Evolutionary conservation across 768 basidiomycete species (phyloP), one percentile per base, ranked within the genome.

Genomic region (Hemileccinum impolitum): DNA sequence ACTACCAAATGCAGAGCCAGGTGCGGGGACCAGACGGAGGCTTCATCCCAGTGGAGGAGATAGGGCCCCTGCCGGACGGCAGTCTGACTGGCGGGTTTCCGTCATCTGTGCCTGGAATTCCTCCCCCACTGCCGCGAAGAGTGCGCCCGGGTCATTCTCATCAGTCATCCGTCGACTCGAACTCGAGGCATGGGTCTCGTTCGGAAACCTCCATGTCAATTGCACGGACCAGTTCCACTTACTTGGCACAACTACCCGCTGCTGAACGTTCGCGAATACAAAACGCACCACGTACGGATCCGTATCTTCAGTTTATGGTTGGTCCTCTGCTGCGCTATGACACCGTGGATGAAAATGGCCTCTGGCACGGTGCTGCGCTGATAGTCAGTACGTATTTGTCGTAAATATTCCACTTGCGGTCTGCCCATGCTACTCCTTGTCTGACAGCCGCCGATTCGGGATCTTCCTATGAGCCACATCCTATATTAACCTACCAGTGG

Each of bases 281-380:
- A 32, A 73, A 74, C 43, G 72, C 79, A 6, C 79, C 79, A 17
- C 74, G 81, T 36, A 94, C 90, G 87, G 70, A 84, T 18, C 93
- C 93, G 9, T 79, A 87, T 67, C 75, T 96, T 23, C 85, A 88
- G 65, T 80, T 94, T 60, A 94, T 95, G 91, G 90, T 88, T 48
- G 93, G 94, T 0, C 93, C 93, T 18, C 72, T 97, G 15, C 70
- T 97, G 52, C 83, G 88, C 36, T 97, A 92, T 61, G 94, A 97
- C 62, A 98, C 93, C 0, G 79, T 90, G 21, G 85, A 90, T 56
- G 73, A 82, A 52, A 72, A 80, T 19, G 81, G 84, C 15, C 71
- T 93, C 31, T 99, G 93, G 91, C 78, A 85, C 53, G 95, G 94
- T 7, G 90, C 87, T 12, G 90, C 83, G 11, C 70, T 99, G 68